phyloP scores from a whole-genome alignment of 139 green algal genomes.

The Closterium sp. region DNA sequence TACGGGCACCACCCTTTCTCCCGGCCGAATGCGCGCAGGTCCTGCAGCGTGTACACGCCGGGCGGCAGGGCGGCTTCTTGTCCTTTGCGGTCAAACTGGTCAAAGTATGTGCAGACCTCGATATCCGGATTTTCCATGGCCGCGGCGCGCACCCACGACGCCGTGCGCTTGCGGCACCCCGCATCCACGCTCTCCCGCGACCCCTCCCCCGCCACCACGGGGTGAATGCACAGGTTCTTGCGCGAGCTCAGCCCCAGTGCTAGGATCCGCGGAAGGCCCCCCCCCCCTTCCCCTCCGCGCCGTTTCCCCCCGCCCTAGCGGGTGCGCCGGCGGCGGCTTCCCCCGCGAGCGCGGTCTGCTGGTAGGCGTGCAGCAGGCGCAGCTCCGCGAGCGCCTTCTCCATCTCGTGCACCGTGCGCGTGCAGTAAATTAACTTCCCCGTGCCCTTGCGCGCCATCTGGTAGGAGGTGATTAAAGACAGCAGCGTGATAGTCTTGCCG shows the following conservation, averaged over 20 bases:
- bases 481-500: conserved; percentile 98
- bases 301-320: conserved; percentile 57
- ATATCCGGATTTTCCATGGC: conserved; percentile 46
- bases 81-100: conserved; percentile 71
- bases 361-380: conserved; percentile 80
- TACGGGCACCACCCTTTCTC: conserved; percentile 96
- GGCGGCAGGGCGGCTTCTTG: conserved; percentile 73
- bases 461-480: conserved; percentile 98
- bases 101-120: conserved; percentile 48
- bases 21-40: conserved; percentile 68
- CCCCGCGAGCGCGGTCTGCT: background rate
- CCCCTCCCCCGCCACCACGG: conserved; percentile 65
- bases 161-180: conserved; percentile 86
- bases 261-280: conserved; percentile 66
- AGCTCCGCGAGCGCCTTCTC: conserved; percentile 86
- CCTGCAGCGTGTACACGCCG: conserved; percentile 61
- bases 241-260: conserved; percentile 87
- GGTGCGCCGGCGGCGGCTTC: background rate
- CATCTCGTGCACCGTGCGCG: conserved; percentile 99
- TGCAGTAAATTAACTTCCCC: conserved; percentile 99
- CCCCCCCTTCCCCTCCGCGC: conserved; percentile 50
- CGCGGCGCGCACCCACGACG: conserved; percentile 81
- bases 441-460: conserved; percentile 90
- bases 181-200: conserved; percentile 90
- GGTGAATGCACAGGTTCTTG: conserved; percentile 98